Evolutionary conservation across 2,329 filamentous ascomycete species (phyloP).

Genomic region (Fusarium sacchari): DNA sequence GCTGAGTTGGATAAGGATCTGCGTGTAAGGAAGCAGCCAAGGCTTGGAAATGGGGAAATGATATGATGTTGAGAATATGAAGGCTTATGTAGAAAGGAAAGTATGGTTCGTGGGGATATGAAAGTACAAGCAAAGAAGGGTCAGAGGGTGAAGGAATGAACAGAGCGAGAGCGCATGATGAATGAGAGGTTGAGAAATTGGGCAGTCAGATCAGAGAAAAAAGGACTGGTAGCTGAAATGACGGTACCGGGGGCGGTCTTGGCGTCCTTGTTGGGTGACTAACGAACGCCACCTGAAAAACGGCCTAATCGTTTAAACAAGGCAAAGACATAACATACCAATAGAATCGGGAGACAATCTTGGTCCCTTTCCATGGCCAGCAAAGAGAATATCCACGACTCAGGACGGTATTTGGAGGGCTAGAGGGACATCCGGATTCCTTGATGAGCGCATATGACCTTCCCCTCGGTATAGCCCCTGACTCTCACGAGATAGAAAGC

Average conservation of each 20-base stretch:
- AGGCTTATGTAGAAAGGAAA: conserved; percentile 21
- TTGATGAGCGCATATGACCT: background rate
- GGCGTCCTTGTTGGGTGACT: conserved; percentile 33
- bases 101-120: background rate
- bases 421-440: background rate
- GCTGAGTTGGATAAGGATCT: conserved; percentile 34
- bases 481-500: conserved; percentile 17
- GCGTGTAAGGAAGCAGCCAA: conserved; percentile 30
- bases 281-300: conserved; percentile 27
- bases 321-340: background rate
- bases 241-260: conserved; percentile 32
- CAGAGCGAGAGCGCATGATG: conserved; percentile 19
- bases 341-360: background rate
- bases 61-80: conserved; percentile 9
- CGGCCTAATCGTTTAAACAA: conserved; percentile 5
- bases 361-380: background rate
- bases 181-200: conserved; percentile 30
- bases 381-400: background rate
- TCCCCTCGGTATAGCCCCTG: background rate
- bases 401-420: background rate
- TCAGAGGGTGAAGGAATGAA: conserved; percentile 23
- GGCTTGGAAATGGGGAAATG: conserved; percentile 14
- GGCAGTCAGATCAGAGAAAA: conserved; percentile 13
- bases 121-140: conserved; percentile 12
- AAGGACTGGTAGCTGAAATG: conserved; percentile 33